Evolutionary conservation across 1,284 basidiomycete species (phyloP), one percentile per base, ranked within the genome.

Genomic region (Trichosporon faecale): DNA sequence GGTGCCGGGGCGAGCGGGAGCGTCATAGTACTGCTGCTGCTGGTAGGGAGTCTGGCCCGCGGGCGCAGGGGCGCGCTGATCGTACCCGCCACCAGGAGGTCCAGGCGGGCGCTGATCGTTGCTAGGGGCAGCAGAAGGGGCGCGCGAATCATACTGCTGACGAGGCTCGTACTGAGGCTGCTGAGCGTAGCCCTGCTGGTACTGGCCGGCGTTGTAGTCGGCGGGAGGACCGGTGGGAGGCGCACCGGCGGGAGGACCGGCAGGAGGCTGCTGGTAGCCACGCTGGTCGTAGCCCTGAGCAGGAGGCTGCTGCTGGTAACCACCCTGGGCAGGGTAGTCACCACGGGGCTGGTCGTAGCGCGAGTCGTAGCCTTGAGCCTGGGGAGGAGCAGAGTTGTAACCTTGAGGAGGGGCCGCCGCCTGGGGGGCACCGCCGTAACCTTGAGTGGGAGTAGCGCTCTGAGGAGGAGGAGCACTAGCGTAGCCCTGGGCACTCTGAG

Each of bases 111-210:
- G 57, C 27, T 31, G 57, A 61, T 61, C 57, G 57, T n/a, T 31
- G 27, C 27, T 27, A n/a, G 27, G 57, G 16, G 27, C 57, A 2
- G 9, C 57, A 7, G 29, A 7, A 2, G 57, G 57, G 27, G 57
- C 16, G 23, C 57, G 57, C 57, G 27, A 23, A 33, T 61, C 57
- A 18, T 61, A 31, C 27, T n/a, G 27, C 27, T 61, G 57, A 31
- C 27, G 27, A 61, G 57, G 57, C 27, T 61, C 27, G 27, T 16
- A 9, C 8, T 61, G 29, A 9, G 27, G 57, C 18, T 31, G 57
- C 16, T 61, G 27, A n/a, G 18, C 16, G 57, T 61, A 31, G 27
- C 57, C 29, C 57, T 61, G 57, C 57, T 61, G 57, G 57, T 61
- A 31, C 57, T 61, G 57, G 49, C 49, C 21, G 8, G 49, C 21